Evolutionary conservation across 805 yeast genomes (phyloP).

Genomic region (Lachancea thermotolerans): DNA sequence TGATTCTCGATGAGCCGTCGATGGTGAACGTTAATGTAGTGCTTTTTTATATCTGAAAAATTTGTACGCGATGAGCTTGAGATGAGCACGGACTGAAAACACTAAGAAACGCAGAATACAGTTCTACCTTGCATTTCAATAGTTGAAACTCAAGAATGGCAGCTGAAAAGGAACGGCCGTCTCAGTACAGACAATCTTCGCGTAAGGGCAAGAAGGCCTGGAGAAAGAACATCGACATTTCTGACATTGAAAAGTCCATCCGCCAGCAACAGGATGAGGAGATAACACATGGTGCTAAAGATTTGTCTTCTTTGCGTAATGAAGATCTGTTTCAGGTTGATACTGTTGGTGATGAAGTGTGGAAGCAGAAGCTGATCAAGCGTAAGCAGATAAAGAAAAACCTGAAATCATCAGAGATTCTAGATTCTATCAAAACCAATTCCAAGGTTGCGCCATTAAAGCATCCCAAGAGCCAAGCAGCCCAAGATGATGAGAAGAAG

Average conservation of each 20-base stretch:
- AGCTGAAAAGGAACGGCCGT: conserved; percentile 38
- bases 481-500: conserved; percentile 31
- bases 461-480: conserved; percentile 34
- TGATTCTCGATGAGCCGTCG: neutral
- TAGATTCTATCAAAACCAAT: conserved; percentile 45
- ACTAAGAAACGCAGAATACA: neutral
- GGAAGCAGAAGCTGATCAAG: conserved; percentile 36
- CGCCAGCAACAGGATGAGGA: conserved; percentile 61
- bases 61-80: conserved; percentile 15
- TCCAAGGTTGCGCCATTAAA: conserved; percentile 70
- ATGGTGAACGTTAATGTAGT: neutral
- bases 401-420: conserved; percentile 60
- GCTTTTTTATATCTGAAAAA: conserved; percentile 2
- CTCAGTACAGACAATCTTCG: conserved; percentile 62
- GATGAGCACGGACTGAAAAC: conserved; percentile 11
- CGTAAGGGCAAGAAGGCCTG: conserved; percentile 93
- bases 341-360: conserved; percentile 50
- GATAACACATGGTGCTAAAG: conserved; percentile 30
- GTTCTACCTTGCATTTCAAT: neutral
- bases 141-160: conserved; percentile 14
- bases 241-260: conserved; percentile 65
- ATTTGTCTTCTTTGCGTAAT: conserved; percentile 21
- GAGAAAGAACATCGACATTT: conserved; percentile 90
- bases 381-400: conserved; percentile 36
- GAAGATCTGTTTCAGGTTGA: conserved; percentile 45